Conservation (phyloP, 2,329 filamentous ascomycete species). For the Trichophyton rubrum region DNA sequence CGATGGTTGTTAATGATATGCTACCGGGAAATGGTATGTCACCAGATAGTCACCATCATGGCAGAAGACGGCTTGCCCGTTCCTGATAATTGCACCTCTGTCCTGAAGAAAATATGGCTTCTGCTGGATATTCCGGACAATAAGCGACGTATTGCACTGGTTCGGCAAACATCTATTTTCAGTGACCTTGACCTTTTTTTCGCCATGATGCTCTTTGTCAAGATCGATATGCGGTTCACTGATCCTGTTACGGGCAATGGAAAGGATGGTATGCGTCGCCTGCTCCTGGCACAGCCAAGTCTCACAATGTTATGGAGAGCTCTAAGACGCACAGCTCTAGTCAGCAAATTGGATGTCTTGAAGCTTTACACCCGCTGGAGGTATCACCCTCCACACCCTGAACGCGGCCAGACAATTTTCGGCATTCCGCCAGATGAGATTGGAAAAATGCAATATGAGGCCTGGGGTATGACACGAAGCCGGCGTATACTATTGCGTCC, state of each 20-base stretch:
- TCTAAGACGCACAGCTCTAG: constrained; percentile 45
- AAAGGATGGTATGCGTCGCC: constrained; percentile 39
- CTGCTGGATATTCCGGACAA: constrained; percentile 55
- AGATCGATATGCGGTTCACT: constrained; percentile 58
- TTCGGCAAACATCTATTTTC: constrained; percentile 45
- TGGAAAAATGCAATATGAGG: constrained; percentile 35
- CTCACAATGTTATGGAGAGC: constrained; percentile 48
- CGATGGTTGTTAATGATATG: constrained; percentile 57
- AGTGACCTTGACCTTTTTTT: constrained; percentile 48
- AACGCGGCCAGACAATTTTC: constrained; percentile 29
- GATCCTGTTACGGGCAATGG: constrained; percentile 48
- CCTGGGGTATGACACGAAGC: constrained; percentile 25
- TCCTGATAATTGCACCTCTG: constrained; percentile 36
- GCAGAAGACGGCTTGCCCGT: constrained; percentile 46
- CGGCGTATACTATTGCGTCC: constrained; percentile 39
- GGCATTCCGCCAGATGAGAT: constrained; percentile 43
- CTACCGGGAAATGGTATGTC: constrained; percentile 43
- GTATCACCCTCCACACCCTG: constrained; percentile 26
- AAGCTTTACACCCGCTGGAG: constrained; percentile 48
- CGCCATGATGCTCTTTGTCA: constrained; percentile 54
- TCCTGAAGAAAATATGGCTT: constrained; percentile 58
- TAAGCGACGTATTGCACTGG: constrained; percentile 40
- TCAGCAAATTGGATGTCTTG: constrained; percentile 40
- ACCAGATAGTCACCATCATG: constrained; percentile 52
- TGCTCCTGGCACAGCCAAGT: constrained; percentile 49